phyloP scores from a whole-genome alignment of 495 filamentous ascomycete genomes.

The Penicillium herquei region DNA sequence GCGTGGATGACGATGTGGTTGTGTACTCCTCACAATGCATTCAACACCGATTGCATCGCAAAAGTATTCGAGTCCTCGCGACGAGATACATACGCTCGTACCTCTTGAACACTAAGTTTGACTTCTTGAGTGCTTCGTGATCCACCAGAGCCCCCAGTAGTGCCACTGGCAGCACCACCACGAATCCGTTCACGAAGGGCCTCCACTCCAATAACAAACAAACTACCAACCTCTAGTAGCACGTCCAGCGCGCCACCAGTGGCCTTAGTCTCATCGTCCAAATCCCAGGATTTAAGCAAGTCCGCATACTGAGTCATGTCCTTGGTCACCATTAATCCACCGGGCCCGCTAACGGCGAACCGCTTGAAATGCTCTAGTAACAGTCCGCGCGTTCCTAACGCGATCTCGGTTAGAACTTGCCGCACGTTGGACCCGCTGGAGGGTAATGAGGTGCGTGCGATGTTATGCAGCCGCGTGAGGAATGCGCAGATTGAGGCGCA shows the following conservation, averaged over 20 bases:
- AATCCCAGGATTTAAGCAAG: constrained; percentile 74
- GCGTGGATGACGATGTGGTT: neutral
- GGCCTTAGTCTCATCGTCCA: constrained; percentile 57
- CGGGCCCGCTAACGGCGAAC: constrained; percentile 85
- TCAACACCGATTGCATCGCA: constrained; percentile 78
- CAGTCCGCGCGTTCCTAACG: constrained; percentile 68
- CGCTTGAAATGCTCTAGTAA: constrained; percentile 93
- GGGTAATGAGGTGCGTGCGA: constrained; percentile 66
- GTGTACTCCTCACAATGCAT: constrained; percentile 39
- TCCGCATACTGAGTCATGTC: constrained; percentile 90
- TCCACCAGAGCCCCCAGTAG: constrained; percentile 19
- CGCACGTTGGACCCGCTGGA: constrained; percentile 70
- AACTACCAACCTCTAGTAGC: constrained; percentile 87
- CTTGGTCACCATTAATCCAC: constrained; percentile 92
- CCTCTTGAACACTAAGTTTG: constrained; percentile 64
- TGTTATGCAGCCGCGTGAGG: constrained; percentile 60
- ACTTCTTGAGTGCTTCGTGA: constrained; percentile 41
- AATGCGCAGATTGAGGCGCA: constrained; percentile 78
- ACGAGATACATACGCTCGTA: constrained; percentile 77
- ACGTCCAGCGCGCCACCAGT: constrained; percentile 74
- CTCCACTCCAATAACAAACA: constrained; percentile 93
- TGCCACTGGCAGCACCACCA: constrained; percentile 37
- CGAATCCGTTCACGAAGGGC: constrained; percentile 79
- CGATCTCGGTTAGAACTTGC: constrained; percentile 80
- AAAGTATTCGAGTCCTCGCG: constrained; percentile 79